phyloP scores from a whole-genome alignment of 1,284 basidiomycete species.

The Boletus semigastroideus region DNA sequence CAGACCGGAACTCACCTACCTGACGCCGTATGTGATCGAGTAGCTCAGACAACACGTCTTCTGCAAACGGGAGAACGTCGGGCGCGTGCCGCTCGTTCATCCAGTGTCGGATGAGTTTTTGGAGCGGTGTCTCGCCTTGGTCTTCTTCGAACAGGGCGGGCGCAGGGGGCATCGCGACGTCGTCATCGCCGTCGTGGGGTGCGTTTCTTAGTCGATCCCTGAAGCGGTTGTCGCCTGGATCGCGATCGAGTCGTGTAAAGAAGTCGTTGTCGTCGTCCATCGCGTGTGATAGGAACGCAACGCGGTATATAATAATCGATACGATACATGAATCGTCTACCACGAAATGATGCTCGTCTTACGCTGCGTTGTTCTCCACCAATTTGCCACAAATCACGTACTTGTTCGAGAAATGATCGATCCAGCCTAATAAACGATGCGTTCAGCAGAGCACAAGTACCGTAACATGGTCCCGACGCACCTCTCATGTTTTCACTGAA shows the following conservation, averaged over 20 bases:
- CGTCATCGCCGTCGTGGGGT: constrained; percentile 21
- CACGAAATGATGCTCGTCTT: neutral
- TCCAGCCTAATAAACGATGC: constrained; percentile 61
- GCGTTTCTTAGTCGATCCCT: constrained; percentile 33
- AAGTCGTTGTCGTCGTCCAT: constrained; percentile 34
- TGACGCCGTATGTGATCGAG: constrained; percentile 86
- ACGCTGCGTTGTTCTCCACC: constrained; percentile 66
- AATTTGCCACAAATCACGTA: constrained; percentile 85
- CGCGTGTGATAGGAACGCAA: neutral
- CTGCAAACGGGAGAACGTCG: constrained; percentile 76
- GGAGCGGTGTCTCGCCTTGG: constrained; percentile 45
- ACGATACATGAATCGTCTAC: constrained; percentile 15
- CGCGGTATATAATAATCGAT: neutral
- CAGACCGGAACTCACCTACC: constrained; percentile 48
- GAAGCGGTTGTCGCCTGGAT: constrained; percentile 12
- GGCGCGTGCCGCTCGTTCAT: constrained; percentile 84
- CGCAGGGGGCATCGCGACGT: constrained; percentile 17
- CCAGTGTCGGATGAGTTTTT: constrained; percentile 77
- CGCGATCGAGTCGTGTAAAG: constrained; percentile 25
- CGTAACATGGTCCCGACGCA: constrained; percentile 28
- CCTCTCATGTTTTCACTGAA: constrained; percentile 87
- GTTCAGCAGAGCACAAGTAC: neutral
- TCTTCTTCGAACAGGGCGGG: constrained; percentile 21
- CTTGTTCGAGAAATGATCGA: constrained; percentile 86
- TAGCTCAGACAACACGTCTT: constrained; percentile 67